Percentiles rank a stretch among this genome's conserved stretches.
Conservation (phyloP, 129 eudicot genomes). For the Saposhnikovia divaricata region DNA sequence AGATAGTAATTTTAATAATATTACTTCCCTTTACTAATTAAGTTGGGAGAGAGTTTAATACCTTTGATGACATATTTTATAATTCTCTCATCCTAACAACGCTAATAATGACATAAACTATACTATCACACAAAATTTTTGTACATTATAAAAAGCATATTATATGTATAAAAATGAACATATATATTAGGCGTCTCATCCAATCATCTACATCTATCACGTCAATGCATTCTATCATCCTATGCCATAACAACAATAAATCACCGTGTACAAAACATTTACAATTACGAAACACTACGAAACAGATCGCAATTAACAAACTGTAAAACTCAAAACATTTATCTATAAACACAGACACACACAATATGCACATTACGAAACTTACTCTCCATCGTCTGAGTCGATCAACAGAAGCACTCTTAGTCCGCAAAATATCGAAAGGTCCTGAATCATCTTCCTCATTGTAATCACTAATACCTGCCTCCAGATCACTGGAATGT, state of each 20-base stretch:
- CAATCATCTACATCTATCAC: background rate
- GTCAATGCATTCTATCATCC: background rate
- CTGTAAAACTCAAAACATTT: background rate
- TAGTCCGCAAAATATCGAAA: conserved; percentile 6
- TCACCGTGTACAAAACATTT: no score
- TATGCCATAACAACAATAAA: background rate
- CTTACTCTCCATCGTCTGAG: conserved; percentile 81
- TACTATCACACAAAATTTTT: background rate
- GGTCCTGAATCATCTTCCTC: conserved; percentile 7
- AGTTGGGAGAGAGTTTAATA: no score
- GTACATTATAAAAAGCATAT: background rate
- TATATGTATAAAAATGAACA: background rate
- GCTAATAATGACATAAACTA: background rate
- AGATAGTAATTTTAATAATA: background rate
- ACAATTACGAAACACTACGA: background rate
- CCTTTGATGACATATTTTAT: no score
- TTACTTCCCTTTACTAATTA: no score
- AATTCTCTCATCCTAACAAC: background rate
- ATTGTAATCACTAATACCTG: background rate
- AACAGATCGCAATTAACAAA: background rate
- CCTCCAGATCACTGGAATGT: background rate
- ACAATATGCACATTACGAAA: background rate
- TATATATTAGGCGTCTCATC: background rate
- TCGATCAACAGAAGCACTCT: conserved; percentile 31
- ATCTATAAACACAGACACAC: no score